phyloP scores from a whole-genome alignment of 2,329 filamentous ascomycete genomes.

The Coniochaeta ligniaria region DNA sequence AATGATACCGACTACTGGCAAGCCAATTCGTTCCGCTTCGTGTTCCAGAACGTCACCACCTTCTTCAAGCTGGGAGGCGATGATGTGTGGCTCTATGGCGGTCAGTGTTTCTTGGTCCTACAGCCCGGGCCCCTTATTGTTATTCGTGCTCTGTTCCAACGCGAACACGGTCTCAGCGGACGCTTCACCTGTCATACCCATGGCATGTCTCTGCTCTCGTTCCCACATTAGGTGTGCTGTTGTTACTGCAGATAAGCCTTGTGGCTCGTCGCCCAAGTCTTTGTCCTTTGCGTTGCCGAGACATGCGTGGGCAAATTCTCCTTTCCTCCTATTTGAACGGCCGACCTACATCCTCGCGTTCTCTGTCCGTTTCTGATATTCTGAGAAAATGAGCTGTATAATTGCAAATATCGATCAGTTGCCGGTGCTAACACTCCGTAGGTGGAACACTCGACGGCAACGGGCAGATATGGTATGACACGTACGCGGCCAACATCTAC shows the following conservation, averaged over 20 bases:
- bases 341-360: neutral
- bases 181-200: neutral
- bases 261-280: neutral
- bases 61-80: constrained; percentile 62
- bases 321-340: neutral
- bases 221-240: neutral
- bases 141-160: neutral
- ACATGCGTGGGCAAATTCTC: neutral
- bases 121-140: neutral
- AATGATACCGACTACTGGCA: constrained; percentile 64
- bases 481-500: constrained; percentile 49
- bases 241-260: neutral
- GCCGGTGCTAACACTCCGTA: constrained; percentile 4
- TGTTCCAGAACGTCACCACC: constrained; percentile 58
- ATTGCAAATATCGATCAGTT: neutral
- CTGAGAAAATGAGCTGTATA: neutral
- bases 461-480: constrained; percentile 58
- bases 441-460: constrained; percentile 47
- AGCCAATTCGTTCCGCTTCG: constrained; percentile 51
- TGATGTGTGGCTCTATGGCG: constrained; percentile 61
- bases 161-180: neutral
- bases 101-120: constrained; percentile 14
- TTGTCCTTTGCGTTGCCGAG: neutral
- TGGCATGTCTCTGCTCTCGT: neutral
- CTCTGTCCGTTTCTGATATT: no score